Evolutionary conservation across 1,139 yeast species (phyloP).

Genomic region (Zygosaccharomyces pseudobailii): DNA sequence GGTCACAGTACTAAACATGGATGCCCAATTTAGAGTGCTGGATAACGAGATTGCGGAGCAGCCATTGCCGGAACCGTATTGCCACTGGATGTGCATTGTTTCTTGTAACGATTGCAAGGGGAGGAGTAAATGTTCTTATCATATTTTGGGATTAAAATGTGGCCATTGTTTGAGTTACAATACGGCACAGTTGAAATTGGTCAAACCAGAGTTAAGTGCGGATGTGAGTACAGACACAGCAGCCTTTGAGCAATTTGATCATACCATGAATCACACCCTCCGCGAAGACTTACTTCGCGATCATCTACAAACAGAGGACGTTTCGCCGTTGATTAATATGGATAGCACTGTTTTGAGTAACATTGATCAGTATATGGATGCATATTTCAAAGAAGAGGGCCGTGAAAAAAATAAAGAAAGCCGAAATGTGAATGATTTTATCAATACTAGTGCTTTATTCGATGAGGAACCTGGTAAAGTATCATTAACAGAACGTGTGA

Average conservation of each 20-base stretch:
- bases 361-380: slow-evolving; percentile 22
- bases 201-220: slow-evolving; percentile 40
- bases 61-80: slow-evolving; percentile 76
- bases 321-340: slow-evolving; percentile 18
- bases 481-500: slow-evolving; percentile 1
- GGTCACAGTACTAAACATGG: slow-evolving; percentile 79
- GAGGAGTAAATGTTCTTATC: slow-evolving; percentile 70
- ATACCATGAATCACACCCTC: slow-evolving; percentile 14
- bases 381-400: slow-evolving; percentile 17
- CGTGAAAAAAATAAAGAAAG: slow-evolving; percentile 13
- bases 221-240: slow-evolving; percentile 36
- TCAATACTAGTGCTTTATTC: slow-evolving; percentile 12
- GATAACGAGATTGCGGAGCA: slow-evolving; percentile 78
- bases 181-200: slow-evolving; percentile 64
- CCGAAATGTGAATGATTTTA: slow-evolving; percentile 16
- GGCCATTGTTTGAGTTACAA: slow-evolving; percentile 82
- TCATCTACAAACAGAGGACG: slow-evolving; percentile 19
- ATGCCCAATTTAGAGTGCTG: slow-evolving; percentile 76
- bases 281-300: slow-evolving; percentile 19
- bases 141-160: slow-evolving; percentile 82
- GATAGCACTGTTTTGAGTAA: slow-evolving; percentile 17
- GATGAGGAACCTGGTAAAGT: slow-evolving; percentile 2
- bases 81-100: slow-evolving; percentile 68
- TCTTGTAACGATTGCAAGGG: slow-evolving; percentile 90
- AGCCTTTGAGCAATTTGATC: slow-evolving; percentile 13